These are phyloP conservation scores for Kockiozyma suomiensis DNA, from an alignment of 805 yeast species.

Conservation along the genomic window DNA sequence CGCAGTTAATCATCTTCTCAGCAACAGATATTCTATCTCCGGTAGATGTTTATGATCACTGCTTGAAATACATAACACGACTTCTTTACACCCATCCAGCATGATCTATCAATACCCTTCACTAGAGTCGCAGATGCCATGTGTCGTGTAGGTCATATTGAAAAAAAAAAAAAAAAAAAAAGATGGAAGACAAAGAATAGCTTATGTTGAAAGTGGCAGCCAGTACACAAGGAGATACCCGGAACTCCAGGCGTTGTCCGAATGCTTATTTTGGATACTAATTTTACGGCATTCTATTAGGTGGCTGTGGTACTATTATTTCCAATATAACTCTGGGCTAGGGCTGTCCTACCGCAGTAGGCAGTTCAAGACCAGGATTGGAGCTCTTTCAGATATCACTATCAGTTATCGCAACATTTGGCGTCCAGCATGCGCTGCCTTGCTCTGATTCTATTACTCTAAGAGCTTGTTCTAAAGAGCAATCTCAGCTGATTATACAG, in stretches of 20 bases:
- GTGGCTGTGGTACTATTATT: background rate
- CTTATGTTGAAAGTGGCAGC: background rate
- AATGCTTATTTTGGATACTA: background rate
- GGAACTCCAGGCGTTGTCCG: constrained; percentile 17
- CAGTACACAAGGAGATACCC: constrained; percentile 20
- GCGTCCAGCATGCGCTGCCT: background rate
- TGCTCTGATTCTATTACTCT: background rate
- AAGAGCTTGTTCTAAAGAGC: too few species aligned
- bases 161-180: too few species aligned
- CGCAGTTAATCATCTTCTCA: too few species aligned
- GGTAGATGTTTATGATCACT: too few species aligned
- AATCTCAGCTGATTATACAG: too few species aligned
- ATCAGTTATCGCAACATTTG: background rate
- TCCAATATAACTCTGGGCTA: background rate
- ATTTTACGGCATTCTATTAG: background rate
- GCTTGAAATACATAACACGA: too few species aligned
- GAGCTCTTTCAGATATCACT: background rate
- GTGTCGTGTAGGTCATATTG: too few species aligned
- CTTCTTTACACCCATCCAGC: too few species aligned
- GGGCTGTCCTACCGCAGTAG: background rate
- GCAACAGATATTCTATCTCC: too few species aligned
- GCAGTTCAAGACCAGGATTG: background rate
- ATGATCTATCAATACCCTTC: too few species aligned
- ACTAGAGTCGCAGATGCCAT: too few species aligned
- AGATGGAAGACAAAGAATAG: background rate